Evolutionary conservation across 176 grass and related monocot species (phyloP).

Genomic region (Eleusine indica): DNA sequence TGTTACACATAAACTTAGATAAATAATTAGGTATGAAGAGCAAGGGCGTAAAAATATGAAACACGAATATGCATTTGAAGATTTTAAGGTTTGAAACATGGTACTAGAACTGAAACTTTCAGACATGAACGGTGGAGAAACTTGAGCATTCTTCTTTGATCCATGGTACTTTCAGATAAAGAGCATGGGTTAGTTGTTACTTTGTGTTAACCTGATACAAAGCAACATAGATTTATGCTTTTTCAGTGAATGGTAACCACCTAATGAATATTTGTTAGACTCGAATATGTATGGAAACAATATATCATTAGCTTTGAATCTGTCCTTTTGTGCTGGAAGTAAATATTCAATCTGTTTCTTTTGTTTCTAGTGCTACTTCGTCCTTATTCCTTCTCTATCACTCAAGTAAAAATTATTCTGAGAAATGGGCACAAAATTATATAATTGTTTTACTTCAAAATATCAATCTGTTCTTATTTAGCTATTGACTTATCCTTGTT

Average conservation of each 20-base stretch:
- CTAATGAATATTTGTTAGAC: constrained; percentile 16
- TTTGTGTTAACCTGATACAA: neutral
- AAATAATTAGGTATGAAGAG: neutral
- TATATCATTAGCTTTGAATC: constrained; percentile 26
- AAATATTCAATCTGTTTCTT: constrained; percentile 20
- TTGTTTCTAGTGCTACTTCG: constrained; percentile 18
- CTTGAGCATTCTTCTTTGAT: neutral
- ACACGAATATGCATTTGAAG: neutral
- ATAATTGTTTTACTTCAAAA: neutral
- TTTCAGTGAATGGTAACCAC: constrained; percentile 6
- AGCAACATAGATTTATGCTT: constrained; percentile 20
- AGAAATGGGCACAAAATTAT: neutral
- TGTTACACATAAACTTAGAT: neutral
- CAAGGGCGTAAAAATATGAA: neutral
- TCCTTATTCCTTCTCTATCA: neutral
- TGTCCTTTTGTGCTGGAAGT: neutral
- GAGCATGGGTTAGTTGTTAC: neutral
- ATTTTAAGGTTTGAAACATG: neutral
- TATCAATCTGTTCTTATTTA: neutral
- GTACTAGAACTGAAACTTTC: neutral
- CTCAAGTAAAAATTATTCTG: neutral
- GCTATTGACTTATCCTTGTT: too few species aligned
- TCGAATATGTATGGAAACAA: neutral
- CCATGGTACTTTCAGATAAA: neutral
- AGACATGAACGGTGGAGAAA: neutral